A percentile compares a stretch with the other conserved stretches of the same genome.
These are phyloP conservation scores for Flaveria linearis DNA, from an alignment of 129 eudicot species.

Conservation along the genomic window DNA sequence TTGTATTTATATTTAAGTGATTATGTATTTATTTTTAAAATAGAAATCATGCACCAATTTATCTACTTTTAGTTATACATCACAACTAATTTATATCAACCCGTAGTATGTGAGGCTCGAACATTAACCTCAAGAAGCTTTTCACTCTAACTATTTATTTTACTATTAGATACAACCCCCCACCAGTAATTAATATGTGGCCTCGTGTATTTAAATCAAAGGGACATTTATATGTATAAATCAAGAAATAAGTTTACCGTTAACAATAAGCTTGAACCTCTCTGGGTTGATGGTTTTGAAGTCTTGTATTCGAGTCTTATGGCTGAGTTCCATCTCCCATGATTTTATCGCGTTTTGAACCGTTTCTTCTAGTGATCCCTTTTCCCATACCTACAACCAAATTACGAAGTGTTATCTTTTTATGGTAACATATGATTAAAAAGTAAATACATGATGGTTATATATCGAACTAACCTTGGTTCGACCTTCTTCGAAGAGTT, in stretches of 20 bases:
- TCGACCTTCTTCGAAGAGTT: constrained; percentile 72
- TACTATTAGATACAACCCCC: too few species aligned
- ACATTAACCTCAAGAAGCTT: too few species aligned
- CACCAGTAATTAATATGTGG: too few species aligned
- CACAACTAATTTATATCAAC: too few species aligned
- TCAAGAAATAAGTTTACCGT: constrained; percentile 39
- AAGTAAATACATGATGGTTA: neutral
- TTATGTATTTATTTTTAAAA: neutral
- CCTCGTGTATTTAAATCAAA: neutral
- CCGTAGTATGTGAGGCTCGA: too few species aligned
- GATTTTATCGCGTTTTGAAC: constrained; percentile 88
- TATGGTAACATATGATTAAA: neutral
- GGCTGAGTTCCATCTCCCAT: constrained; percentile 96
- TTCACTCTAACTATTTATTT: too few species aligned
- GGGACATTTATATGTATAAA: neutral
- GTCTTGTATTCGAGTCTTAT: constrained; percentile 76
- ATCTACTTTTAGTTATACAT: too few species aligned
- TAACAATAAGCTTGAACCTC: constrained; percentile 59
- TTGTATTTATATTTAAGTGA: neutral
- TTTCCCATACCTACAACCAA: constrained; percentile 60
- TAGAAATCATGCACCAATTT: too few species aligned
- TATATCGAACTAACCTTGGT: constrained; percentile 48
- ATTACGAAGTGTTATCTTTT: neutral
- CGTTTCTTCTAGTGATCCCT: constrained; percentile 77
- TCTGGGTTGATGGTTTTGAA: constrained; percentile 67